Evolutionary conservation across 2,329 filamentous ascomycete genomes (phyloP).

Genomic region (Ophiostoma novo-ulmi): DNA sequence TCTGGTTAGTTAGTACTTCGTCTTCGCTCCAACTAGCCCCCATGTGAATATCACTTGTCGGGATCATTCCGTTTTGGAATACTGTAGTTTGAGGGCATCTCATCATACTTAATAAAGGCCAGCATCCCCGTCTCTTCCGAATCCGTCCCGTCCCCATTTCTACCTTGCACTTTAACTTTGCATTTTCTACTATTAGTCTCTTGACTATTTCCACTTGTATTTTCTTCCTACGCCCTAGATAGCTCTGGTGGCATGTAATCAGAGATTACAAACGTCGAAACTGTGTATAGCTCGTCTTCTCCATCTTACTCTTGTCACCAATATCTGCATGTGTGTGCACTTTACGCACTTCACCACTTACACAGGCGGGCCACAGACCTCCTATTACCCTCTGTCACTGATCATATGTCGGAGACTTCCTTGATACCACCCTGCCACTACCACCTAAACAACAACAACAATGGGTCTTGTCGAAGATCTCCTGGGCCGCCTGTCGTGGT

Average conservation of each 20-base stretch:
- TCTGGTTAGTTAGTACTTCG: neutral
- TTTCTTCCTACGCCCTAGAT: neutral
- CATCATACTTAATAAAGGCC: neutral
- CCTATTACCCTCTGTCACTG: neutral
- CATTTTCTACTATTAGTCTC: neutral
- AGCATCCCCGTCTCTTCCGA: neutral
- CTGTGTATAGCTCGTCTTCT: neutral
- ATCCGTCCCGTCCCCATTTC: neutral
- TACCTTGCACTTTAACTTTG: neutral
- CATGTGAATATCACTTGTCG: neutral
- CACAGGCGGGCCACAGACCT: slow-evolving; percentile 2
- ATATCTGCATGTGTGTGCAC: neutral
- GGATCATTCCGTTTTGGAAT: neutral
- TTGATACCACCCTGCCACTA: neutral
- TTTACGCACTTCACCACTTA: neutral
- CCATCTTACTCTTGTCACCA: neutral
- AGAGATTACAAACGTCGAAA: neutral
- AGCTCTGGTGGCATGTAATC: slow-evolving; percentile 7
- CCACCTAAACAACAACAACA: neutral
- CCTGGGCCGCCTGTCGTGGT: slow-evolving; percentile 43
- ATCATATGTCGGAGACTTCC: neutral
- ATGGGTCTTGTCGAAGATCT: slow-evolving; percentile 51
- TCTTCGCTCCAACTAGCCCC: neutral
- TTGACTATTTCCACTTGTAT: neutral
- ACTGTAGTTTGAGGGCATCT: neutral